These are phyloP conservation scores for Macrotyloma uniflorum DNA, from an alignment of 306 rosid genomes.

Conservation along the genomic window DNA sequence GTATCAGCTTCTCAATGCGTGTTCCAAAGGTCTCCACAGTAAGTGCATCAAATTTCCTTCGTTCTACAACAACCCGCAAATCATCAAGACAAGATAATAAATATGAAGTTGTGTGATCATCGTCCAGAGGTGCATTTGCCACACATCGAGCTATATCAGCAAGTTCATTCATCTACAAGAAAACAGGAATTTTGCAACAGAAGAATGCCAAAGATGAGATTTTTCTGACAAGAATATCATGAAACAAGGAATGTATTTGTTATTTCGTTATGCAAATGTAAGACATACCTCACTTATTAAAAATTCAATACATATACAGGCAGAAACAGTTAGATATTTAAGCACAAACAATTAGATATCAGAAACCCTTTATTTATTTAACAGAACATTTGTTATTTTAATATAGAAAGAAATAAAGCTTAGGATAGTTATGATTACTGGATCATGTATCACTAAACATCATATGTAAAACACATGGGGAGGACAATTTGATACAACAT, in stretches of 20 bases:
- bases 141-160: constrained; percentile 92
- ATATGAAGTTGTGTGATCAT: constrained; percentile 69
- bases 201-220: background rate
- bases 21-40: constrained; percentile 94
- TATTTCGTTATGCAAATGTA: background rate
- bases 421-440: background rate
- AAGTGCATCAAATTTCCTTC: constrained; percentile 85
- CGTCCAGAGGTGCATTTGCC: constrained; percentile 84
- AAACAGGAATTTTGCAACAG: background rate
- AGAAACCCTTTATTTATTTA: background rate
- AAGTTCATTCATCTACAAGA: constrained; percentile 89
- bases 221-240: background rate
- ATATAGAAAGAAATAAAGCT: background rate
- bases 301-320: background rate
- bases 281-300: background rate
- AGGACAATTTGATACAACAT: constrained; percentile 16
- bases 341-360: background rate
- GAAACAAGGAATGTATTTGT: background rate
- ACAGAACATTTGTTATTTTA: background rate
- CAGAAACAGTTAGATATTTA: background rate
- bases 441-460: constrained; percentile 15
- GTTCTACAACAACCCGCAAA: constrained; percentile 77
- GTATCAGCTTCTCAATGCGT: constrained; percentile 89
- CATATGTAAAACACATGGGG: constrained; percentile 13
- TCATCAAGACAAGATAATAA: constrained; percentile 87